Conservation (phyloP, 345 rosid species). For the Euclidium syriacum region DNA sequence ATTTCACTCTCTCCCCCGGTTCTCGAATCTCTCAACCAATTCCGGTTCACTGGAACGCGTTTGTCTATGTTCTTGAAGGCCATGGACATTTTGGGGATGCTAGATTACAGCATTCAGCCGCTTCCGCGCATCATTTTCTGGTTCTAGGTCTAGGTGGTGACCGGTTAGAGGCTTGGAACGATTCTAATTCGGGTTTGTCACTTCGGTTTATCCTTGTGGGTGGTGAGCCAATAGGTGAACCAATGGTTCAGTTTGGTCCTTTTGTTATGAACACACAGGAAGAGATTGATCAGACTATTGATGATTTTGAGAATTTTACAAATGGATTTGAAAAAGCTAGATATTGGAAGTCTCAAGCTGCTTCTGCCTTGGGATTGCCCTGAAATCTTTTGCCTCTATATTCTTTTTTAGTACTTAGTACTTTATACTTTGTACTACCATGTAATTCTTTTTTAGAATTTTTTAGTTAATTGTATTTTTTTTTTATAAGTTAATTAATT, state of each 20-base stretch:
- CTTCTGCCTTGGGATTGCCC: constrained; percentile 35
- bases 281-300: constrained; percentile 63
- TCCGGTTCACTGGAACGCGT: constrained; percentile 64
- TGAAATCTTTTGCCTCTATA: constrained; percentile 8
- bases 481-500: not conserved
- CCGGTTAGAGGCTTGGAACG: constrained; percentile 70
- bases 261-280: constrained; percentile 89
- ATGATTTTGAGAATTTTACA: constrained; percentile 60
- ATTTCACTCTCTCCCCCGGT: constrained; percentile 64
- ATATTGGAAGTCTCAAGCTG: constrained; percentile 68
- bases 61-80: constrained; percentile 70
- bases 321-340: constrained; percentile 87
- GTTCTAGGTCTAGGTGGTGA: constrained; percentile 51
- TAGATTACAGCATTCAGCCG: constrained; percentile 14
- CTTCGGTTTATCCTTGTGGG: constrained; percentile 73
- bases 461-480: not conserved
- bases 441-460: not conserved
- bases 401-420: not conserved
- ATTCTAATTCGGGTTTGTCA: constrained; percentile 37
- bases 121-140: constrained; percentile 48
- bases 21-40: constrained; percentile 59
- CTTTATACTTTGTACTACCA: not conserved
- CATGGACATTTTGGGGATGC: constrained; percentile 55
- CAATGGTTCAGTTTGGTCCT: constrained; percentile 70
- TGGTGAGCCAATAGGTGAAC: constrained; percentile 76